These are phyloP conservation scores for Buxus sempervirens DNA, from an alignment of 164 flowering plant genomes.

Conservation along the genomic window DNA sequence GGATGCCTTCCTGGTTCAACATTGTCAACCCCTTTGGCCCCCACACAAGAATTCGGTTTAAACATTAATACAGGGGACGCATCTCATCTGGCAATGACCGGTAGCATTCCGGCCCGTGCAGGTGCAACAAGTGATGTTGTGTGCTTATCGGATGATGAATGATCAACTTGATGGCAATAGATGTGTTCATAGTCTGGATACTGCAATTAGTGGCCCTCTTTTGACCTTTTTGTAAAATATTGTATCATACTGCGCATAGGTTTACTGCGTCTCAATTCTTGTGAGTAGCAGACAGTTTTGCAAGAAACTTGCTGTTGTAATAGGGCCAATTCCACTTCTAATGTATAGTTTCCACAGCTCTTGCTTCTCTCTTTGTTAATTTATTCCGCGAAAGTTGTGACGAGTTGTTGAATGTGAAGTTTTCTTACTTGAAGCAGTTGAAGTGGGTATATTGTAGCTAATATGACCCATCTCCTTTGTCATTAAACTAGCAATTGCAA, in stretches of 20 bases:
- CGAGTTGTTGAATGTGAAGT: too few relatives aligned
- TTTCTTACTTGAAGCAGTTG: too few relatives aligned
- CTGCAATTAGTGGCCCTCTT: too few relatives aligned
- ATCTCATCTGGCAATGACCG: conserved; percentile 4
- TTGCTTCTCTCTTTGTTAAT: too few relatives aligned
- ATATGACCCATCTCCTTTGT: too few relatives aligned
- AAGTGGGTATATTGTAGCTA: too few relatives aligned
- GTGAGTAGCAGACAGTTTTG: too few relatives aligned
- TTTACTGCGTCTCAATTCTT: not conserved
- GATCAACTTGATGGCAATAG: conserved; percentile 4
- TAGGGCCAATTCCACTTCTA: too few relatives aligned
- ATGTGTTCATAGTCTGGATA: not conserved
- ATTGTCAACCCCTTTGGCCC: conserved; percentile 12
- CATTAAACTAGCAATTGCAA: too few relatives aligned
- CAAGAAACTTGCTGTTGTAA: too few relatives aligned
- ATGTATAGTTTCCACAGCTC: too few relatives aligned
- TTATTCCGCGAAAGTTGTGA: too few relatives aligned
- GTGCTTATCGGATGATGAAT: conserved; percentile 64
- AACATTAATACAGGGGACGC: conserved; percentile 6
- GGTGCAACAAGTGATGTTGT: conserved; percentile 28
- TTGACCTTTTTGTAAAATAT: not conserved
- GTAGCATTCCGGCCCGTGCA: conserved; percentile 10
- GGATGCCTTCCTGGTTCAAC: conserved; percentile 15
- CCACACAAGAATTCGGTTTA: conserved; percentile 6
- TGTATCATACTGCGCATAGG: not conserved